Conservation (phyloP, 1,284 basidiomycete genomes). For the Vanrija sp. region DNA sequence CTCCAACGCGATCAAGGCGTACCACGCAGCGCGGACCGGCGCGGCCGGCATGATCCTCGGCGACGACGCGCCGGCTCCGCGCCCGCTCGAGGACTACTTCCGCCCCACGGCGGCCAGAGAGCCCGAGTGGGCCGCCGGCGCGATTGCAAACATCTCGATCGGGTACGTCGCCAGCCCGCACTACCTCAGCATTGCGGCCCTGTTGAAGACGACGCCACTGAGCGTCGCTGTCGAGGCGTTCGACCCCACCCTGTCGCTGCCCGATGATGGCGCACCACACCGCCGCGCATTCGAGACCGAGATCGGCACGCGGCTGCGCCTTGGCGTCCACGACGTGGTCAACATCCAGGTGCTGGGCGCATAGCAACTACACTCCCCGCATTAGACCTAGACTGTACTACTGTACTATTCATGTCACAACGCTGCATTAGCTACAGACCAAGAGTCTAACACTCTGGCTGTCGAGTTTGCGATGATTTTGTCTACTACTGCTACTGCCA, state of each 20-base stretch:
- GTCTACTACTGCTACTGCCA: too few relatives aligned
- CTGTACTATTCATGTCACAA: too few relatives aligned
- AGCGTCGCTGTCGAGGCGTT: too few relatives aligned
- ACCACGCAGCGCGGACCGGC: conserved; percentile 60
- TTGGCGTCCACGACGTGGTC: conserved; percentile 11
- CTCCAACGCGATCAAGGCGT: conserved; percentile 74
- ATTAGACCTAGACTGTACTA: background rate
- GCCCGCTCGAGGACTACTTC: conserved; percentile 21
- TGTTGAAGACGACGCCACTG: too few relatives aligned
- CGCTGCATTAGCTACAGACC: too few relatives aligned
- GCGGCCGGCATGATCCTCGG: conserved; percentile 71
- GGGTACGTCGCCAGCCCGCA: background rate
- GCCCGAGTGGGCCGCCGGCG: background rate
- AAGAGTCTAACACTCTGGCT: too few relatives aligned
- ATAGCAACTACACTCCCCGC: background rate
- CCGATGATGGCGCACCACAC: too few relatives aligned
- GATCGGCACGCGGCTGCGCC: background rate
- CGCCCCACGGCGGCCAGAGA: conserved; percentile 35
- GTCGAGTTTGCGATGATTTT: too few relatives aligned
- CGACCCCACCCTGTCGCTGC: too few relatives aligned
- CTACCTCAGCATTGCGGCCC: too few relatives aligned
- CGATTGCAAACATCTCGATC: background rate
- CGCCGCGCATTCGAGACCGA: too few relatives aligned
- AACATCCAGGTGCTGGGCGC: conserved; percentile 12
- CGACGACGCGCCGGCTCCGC: conserved; percentile 34